Conservation (phyloP, 768 basidiomycete genomes). For the Clitopilus hobsonii region DNA sequence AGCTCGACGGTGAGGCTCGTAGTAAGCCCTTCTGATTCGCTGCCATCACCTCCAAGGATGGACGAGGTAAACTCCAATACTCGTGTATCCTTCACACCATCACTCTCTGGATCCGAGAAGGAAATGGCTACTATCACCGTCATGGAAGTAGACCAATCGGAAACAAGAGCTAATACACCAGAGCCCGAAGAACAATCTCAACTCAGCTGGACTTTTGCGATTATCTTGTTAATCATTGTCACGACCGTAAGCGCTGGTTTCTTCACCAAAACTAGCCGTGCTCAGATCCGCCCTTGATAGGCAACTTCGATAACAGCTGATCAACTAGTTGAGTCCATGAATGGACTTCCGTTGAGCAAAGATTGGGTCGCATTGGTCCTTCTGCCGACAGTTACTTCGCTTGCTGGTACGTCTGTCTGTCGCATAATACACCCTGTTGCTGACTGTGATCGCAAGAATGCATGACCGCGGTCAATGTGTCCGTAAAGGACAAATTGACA, state of each 20-base stretch:
- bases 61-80: background rate
- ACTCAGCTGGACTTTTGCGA: conserved; percentile 54
- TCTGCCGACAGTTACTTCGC: conserved; percentile 77
- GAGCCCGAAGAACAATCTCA: conserved; percentile 34
- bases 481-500: conserved; percentile 84
- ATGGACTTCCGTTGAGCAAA: conserved; percentile 77
- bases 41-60: background rate
- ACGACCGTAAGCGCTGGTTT: conserved; percentile 48
- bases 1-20: conserved; percentile 14
- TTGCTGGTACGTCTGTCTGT: conserved; percentile 49
- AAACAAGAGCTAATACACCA: background rate
- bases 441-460: conserved; percentile 50
- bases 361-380: conserved; percentile 90
- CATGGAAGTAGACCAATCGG: background rate
- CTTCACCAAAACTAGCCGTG: background rate
- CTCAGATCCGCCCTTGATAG: conserved; percentile 21
- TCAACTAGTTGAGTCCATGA: conserved; percentile 78
- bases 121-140: background rate
- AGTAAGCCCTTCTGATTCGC: background rate
- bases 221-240: conserved; percentile 50
- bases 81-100: background rate
- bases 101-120: background rate
- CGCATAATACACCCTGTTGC: background rate
- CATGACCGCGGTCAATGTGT: conserved; percentile 86
- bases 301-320: conserved; percentile 55